phyloP scores from a whole-genome alignment of 148 eudicot genomes.

The Nepenthes mirabilis region DNA sequence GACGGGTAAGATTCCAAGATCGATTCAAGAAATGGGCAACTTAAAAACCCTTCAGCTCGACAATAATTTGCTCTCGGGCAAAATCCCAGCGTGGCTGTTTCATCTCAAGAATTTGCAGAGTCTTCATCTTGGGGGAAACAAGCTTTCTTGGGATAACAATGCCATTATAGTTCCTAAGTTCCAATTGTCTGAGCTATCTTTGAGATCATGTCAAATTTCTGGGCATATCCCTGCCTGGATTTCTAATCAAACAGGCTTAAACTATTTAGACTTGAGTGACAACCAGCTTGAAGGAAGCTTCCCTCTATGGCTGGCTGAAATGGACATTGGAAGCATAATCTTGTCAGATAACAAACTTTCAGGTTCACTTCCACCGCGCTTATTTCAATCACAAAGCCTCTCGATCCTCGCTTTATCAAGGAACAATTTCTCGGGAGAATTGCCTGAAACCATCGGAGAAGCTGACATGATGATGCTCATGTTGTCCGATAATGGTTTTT shows the following conservation, averaged over 20 bases:
- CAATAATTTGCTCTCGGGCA: conserved; percentile 24
- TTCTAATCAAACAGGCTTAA: conserved; percentile 29
- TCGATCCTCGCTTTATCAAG: conserved; percentile 35
- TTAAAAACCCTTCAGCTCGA: conserved; percentile 23
- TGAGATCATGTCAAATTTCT: conserved; percentile 28
- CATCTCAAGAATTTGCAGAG: conserved; percentile 13
- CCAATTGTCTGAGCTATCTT: conserved; percentile 22
- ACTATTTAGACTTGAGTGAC: conserved; percentile 35
- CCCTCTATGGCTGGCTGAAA: conserved; percentile 40
- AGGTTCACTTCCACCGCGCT: conserved; percentile 33
- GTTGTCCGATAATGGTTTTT: conserved; percentile 33
- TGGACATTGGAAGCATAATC: conserved; percentile 37
- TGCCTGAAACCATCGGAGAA: conserved; percentile 41
- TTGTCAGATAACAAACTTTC: conserved; percentile 41
- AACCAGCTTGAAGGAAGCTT: conserved; percentile 26
- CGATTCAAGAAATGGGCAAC: conserved; percentile 19
- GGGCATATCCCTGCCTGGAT: conserved; percentile 38
- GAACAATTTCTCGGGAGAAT: conserved; percentile 40
- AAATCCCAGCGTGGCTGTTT: conserved; percentile 38
- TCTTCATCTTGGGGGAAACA: conserved; percentile 28
- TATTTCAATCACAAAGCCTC: conserved; percentile 31
- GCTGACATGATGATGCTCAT: conserved; percentile 37
- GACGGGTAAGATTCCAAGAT: conserved; percentile 26
- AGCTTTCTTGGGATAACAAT: conserved; percentile 19
- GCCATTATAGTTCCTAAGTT: conserved; percentile 23